These are phyloP conservation scores for Curvularia verruculosa DNA, from an alignment of 2,329 filamentous ascomycete species.

Conservation along the genomic window DNA sequence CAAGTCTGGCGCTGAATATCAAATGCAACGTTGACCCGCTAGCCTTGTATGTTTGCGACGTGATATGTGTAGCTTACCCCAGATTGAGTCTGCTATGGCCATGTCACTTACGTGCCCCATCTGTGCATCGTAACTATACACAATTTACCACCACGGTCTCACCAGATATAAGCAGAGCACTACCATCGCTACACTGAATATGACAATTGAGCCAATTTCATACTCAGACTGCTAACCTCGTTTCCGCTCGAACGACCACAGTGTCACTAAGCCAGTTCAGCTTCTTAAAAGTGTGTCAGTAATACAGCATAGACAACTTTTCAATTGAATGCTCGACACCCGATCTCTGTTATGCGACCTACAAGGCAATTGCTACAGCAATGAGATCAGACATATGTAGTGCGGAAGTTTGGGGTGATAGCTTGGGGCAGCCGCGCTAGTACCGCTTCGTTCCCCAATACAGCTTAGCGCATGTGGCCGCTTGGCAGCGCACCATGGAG, in stretches of 20 bases:
- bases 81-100: background rate
- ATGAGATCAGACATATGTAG: background rate
- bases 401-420: background rate
- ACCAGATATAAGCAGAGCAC: background rate
- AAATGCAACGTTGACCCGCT: too few species aligned
- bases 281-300: background rate
- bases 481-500: conserved; percentile 16
- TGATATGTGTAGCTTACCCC: background rate
- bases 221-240: background rate
- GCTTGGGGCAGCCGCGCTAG: background rate
- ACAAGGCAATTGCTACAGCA: background rate
- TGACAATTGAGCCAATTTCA: background rate
- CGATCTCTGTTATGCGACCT: background rate
- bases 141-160: background rate
- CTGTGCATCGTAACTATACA: background rate
- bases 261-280: background rate
- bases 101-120: background rate
- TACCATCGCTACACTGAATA: background rate
- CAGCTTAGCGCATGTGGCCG: conserved; percentile 1
- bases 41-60: background rate
- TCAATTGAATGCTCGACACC: too few species aligned
- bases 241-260: background rate
- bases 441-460: background rate
- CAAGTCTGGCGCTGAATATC: too few species aligned
- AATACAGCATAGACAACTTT: too few species aligned